Evolutionary conservation across 163 green algal species (phyloP).

Genomic region (Dunaliella salina): DNA sequence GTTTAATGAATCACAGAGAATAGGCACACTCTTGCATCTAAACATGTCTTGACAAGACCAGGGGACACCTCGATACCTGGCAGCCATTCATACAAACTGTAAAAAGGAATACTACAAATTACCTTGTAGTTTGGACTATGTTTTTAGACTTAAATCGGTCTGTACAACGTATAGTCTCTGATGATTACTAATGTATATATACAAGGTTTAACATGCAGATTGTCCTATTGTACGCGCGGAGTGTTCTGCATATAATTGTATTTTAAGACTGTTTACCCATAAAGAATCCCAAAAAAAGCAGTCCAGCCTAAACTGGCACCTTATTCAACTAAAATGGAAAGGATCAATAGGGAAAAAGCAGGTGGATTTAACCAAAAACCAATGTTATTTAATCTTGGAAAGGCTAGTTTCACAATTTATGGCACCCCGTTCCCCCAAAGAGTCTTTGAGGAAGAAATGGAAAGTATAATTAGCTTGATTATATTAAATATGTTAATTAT

Average conservation of each 20-base stretch:
- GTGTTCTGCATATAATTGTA: slow-evolving; percentile 15
- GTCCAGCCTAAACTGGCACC: slow-evolving; percentile 57
- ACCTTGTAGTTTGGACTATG: slow-evolving; percentile 19
- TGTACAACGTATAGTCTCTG: slow-evolving; percentile 13
- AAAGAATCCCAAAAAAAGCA: slow-evolving; percentile 19
- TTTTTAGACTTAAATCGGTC: slow-evolving; percentile 5
- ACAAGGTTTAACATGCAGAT: slow-evolving; percentile 13
- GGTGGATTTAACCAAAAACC: slow-evolving; percentile 60
- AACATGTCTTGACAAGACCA: no score
- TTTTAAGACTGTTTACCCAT: slow-evolving; percentile 11
- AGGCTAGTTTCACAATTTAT: no score
- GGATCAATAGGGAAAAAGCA: slow-evolving; percentile 50
- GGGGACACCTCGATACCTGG: no score
- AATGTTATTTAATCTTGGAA: slow-evolving; percentile 61
- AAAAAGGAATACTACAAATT: slow-evolving; percentile 1
- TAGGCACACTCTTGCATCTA: no score
- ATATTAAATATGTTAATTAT: no score
- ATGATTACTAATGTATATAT: slow-evolving; percentile 11
- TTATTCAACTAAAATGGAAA: slow-evolving; percentile 48
- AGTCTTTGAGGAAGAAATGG: no score
- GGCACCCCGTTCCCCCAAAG: no score
- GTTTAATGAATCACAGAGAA: no score
- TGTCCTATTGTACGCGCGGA: slow-evolving; percentile 5
- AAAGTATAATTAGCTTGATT: no score
- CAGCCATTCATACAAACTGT: no score